Evolutionary conservation across 192 early-diverging fungal genomes (phyloP).

Genomic region (Thamnidium elegans): DNA sequence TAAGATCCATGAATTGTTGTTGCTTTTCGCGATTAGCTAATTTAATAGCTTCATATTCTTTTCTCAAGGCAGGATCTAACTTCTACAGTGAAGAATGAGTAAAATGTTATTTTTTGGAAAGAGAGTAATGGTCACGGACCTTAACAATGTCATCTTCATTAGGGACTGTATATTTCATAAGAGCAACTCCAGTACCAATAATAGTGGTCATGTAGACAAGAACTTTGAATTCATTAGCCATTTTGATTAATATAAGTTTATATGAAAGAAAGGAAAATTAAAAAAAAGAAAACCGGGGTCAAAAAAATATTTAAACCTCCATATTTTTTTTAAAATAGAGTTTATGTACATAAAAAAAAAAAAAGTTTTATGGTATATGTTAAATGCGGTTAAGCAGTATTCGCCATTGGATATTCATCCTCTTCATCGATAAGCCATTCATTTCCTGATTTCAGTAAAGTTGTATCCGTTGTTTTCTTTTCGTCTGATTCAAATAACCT

Average conservation of each 20-base stretch:
- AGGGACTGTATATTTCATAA: slow-evolving; percentile 52
- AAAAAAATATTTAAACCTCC: too few relatives aligned
- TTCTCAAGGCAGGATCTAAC: slow-evolving; percentile 24
- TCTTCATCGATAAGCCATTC: slow-evolving; percentile 10
- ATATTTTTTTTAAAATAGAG: too few relatives aligned
- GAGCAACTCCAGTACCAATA: slow-evolving; percentile 41
- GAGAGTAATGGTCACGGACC: slow-evolving; percentile 6
- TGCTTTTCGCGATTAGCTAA: slow-evolving; percentile 17
- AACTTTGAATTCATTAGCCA: slow-evolving; percentile 45
- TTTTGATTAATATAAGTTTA: slow-evolving; percentile 22
- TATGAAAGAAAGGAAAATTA: too few relatives aligned
- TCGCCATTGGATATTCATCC: not conserved
- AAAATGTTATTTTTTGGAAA: not conserved
- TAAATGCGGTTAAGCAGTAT: too few relatives aligned
- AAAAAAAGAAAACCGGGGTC: too few relatives aligned
- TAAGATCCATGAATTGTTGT: slow-evolving; percentile 22
- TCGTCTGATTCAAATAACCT: not conserved
- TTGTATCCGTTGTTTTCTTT: not conserved
- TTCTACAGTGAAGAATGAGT: slow-evolving; percentile 17
- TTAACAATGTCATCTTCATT: slow-evolving; percentile 39
- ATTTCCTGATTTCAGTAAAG: not conserved
- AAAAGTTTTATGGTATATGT: too few relatives aligned
- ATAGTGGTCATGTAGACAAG: slow-evolving; percentile 43
- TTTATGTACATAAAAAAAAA: too few relatives aligned
- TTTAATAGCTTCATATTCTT: slow-evolving; percentile 28